Percentiles rank a stretch among this genome's conserved stretches.
phyloP scores from a whole-genome alignment of 2,329 filamentous ascomycete species.

The Arthroderma sp. region DNA sequence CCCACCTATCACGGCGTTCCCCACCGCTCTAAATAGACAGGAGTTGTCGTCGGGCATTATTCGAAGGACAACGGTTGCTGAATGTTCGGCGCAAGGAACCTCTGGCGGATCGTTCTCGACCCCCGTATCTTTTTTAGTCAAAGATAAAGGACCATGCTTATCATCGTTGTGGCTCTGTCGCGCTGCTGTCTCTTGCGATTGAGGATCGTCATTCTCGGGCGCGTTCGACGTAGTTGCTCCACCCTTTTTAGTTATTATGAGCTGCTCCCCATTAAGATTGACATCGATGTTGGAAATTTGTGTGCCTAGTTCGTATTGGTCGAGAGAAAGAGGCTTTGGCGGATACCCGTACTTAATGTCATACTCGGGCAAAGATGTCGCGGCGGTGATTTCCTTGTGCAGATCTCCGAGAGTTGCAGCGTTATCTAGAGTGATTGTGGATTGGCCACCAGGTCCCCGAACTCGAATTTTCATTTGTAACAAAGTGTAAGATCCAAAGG shows the following conservation, averaged over 20 bases:
- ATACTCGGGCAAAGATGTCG: slow-evolving; percentile 53
- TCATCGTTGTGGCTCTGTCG: slow-evolving; percentile 5
- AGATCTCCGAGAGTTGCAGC: slow-evolving; percentile 41
- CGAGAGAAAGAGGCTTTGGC: slow-evolving; percentile 48
- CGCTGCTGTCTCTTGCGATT: neutral
- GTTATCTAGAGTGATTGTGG: slow-evolving; percentile 55
- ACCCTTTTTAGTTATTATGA: slow-evolving; percentile 40
- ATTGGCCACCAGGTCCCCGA: slow-evolving; percentile 59
- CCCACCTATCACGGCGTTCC: slow-evolving; percentile 58
- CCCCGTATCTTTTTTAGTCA: slow-evolving; percentile 19
- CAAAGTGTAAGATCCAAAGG: neutral
- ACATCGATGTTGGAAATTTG: slow-evolving; percentile 44
- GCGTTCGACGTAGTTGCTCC: neutral
- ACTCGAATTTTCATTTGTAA: slow-evolving; percentile 57
- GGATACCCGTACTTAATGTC: slow-evolving; percentile 78
- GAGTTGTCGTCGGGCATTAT: slow-evolving; percentile 97
- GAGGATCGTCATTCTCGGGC: neutral
- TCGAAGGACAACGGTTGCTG: slow-evolving; percentile 55
- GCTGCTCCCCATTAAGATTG: slow-evolving; percentile 54
- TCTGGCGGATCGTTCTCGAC: slow-evolving; percentile 48
- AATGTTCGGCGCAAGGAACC: slow-evolving; percentile 42
- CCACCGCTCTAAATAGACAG: slow-evolving; percentile 84
- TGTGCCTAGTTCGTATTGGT: slow-evolving; percentile 37
- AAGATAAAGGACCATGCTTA: slow-evolving; percentile 14
- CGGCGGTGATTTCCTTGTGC: slow-evolving; percentile 34